phyloP scores from a whole-genome alignment of 2,329 filamentous ascomycete genomes.

The Trichoderma aggressivum region DNA sequence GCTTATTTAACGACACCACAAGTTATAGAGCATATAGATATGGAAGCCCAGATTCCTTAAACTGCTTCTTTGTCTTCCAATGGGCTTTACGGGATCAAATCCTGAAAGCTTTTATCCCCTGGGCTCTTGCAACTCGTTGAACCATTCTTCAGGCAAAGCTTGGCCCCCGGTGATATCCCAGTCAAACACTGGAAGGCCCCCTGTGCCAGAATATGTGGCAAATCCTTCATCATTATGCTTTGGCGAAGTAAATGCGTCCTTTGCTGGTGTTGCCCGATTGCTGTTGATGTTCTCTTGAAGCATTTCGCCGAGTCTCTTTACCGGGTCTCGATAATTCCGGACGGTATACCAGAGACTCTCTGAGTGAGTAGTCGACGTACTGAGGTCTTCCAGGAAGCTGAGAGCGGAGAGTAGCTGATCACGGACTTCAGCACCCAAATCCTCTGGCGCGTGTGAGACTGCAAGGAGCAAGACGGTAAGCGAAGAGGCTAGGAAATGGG shows the following conservation, averaged over 20 bases:
- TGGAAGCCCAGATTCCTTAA: no score
- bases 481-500: not conserved
- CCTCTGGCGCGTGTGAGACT: not conserved
- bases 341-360: not conserved
- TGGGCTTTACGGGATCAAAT: no score
- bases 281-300: not conserved
- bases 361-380: not conserved
- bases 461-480: not conserved
- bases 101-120: not conserved
- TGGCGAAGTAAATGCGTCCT: not conserved
- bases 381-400: not conserved
- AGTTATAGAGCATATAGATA: no score
- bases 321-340: not conserved
- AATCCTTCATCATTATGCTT: not conserved
- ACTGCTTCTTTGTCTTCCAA: no score
- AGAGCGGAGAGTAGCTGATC: not conserved
- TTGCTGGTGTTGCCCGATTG: not conserved
- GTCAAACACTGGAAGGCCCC: not conserved
- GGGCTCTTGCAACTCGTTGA: not conserved
- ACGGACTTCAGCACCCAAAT: not conserved
- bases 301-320: not conserved
- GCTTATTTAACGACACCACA: no score
- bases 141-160: not conserved
- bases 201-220: not conserved
- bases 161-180: not conserved